phyloP scores from a whole-genome alignment of 2,329 filamentous ascomycete species.

The Niveomyces coronatus region DNA sequence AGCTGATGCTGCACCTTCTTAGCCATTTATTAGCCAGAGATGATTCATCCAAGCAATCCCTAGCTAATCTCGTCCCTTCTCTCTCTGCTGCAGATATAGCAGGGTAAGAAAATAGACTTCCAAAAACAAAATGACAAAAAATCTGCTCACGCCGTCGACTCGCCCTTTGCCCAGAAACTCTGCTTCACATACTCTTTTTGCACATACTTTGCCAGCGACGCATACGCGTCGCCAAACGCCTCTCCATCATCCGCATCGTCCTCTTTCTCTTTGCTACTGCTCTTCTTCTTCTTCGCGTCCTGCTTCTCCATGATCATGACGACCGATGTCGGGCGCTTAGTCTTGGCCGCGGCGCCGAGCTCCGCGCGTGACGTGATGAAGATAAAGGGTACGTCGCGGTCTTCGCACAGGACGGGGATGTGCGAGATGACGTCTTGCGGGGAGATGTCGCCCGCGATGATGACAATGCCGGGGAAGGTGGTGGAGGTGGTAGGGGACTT shows the following conservation, averaged over 20 bases:
- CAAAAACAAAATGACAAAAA: too few species aligned
- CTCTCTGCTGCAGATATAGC: too few species aligned
- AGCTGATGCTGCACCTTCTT: slow-evolving; percentile 12
- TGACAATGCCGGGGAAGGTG: slow-evolving; percentile 62
- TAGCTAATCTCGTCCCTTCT: slow-evolving; percentile 21
- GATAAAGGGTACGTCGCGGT: slow-evolving; percentile 94
- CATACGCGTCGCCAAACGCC: slow-evolving; percentile 54
- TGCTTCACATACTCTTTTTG: slow-evolving; percentile 55
- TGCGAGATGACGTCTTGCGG: slow-evolving; percentile 98
- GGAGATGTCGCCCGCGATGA: slow-evolving; percentile 95
- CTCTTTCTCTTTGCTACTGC: slow-evolving; percentile 25
- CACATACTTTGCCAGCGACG: slow-evolving; percentile 53
- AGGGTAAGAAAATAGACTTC: too few species aligned
- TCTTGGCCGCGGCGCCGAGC: slow-evolving; percentile 84
- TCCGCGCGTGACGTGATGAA: slow-evolving; percentile 89
- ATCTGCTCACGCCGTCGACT: slow-evolving; percentile 18
- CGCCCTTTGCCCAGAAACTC: slow-evolving; percentile 36
- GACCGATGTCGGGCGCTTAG: slow-evolving; percentile 92
- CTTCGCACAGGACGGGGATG: slow-evolving; percentile 94
- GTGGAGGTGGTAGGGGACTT: slow-evolving; percentile 66
- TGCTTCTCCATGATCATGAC: slow-evolving; percentile 70
- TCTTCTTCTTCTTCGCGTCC: slow-evolving; percentile 35
- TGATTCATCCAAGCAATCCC: slow-evolving; percentile 23
- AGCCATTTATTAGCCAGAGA: slow-evolving; percentile 15
- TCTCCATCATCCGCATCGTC: slow-evolving; percentile 37